Base-by-base conservation (phyloP, 768 basidiomycete genomes). In the Hydnomerulius pinastri region DNA sequence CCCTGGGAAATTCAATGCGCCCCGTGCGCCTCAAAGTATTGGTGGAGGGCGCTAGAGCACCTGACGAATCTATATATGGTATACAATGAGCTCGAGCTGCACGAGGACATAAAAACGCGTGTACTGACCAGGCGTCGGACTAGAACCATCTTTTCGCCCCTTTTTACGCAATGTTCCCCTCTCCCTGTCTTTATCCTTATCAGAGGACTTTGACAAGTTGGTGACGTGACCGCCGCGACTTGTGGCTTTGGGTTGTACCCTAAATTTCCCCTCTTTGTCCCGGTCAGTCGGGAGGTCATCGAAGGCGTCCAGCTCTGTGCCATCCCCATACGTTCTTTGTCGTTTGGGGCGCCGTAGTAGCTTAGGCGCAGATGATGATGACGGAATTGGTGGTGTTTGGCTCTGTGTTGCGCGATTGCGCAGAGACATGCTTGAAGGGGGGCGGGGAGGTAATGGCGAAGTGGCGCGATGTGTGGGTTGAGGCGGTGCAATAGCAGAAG, bases 221-320 rank as follows among this genome's bases (percentile, higher is more conserved):
- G 77, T 74, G 24, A 80, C 79, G 20, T 83, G 81, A 47, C 86
- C 72, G 20, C 56, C 61, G 7, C 89, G 84, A 61, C 43, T 83
- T 80, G 29, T 80, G 75, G 63, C 78, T 66, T 85, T 90, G 21
- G 90, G 87, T 54, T 87, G 83, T 9, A 92, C 84, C 48, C 82
- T 83, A 65, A 78, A 93, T 35, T 74, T 80, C 45, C 80, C 78
- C 68, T 92, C 89, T 60, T 88, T 86, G 43, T 93, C 91, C 40
- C 89, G 77, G 62, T 94, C 88, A 9, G 91, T 90, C 6, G 85
- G 85, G 35, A 96, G 78, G 66, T 97, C 94, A 23, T 95, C 94
- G 50, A 97, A 79, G 3, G 69, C 83, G 60, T 97, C 94, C 45
- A 97, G 73, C 66, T 96, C 94, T 9, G 91, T 93, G 12, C 94